Percentiles rank a stretch among this genome's conserved stretches.
phyloP scores from a whole-genome alignment of 1,284 basidiomycete species.

The Stereum hirsutum region DNA sequence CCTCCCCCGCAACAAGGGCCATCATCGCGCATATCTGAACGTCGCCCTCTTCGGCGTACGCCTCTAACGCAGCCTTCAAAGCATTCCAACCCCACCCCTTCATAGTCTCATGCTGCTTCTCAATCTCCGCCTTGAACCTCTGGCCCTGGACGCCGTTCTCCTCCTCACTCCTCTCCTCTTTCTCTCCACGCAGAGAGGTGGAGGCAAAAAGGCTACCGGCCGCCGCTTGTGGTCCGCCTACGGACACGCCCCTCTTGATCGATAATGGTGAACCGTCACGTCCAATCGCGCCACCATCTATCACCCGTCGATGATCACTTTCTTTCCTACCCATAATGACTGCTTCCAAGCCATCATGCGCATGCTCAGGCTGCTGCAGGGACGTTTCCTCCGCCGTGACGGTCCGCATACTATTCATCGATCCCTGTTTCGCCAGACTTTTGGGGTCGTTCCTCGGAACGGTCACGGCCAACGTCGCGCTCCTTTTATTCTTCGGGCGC shows the following conservation, averaged over 20 bases:
- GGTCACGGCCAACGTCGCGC: constrained; percentile 6
- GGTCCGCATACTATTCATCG: constrained; percentile 59
- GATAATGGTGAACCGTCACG: background rate
- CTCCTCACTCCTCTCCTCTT: constrained; percentile 10
- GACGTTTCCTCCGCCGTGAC: constrained; percentile 40
- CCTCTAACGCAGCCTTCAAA: constrained; percentile 46
- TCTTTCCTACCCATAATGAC: constrained; percentile 12
- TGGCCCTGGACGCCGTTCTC: constrained; percentile 24
- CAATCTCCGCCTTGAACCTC: constrained; percentile 28
- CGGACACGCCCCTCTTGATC: constrained; percentile 8
- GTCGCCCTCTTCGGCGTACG: constrained; percentile 60
- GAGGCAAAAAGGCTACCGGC: constrained; percentile 7
- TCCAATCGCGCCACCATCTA: background rate
- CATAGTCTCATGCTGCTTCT: constrained; percentile 40
- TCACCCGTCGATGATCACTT: constrained; percentile 1
- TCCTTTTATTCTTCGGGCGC: constrained; percentile 5
- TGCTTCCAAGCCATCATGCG: too few relatives aligned
- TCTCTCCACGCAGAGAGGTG: too few relatives aligned
- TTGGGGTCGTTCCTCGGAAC: constrained; percentile 6
- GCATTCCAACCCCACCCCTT: constrained; percentile 47
- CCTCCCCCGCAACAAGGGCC: constrained; percentile 44
- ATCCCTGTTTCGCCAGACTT: constrained; percentile 34
- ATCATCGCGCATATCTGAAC: constrained; percentile 71
- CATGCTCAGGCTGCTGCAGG: background rate
- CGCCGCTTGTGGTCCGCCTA: background rate